Percentiles rank a stretch among this genome's conserved stretches.
Conservation (phyloP, 2,329 filamentous ascomycete genomes). For the Trichoderma atrobrunneum region DNA sequence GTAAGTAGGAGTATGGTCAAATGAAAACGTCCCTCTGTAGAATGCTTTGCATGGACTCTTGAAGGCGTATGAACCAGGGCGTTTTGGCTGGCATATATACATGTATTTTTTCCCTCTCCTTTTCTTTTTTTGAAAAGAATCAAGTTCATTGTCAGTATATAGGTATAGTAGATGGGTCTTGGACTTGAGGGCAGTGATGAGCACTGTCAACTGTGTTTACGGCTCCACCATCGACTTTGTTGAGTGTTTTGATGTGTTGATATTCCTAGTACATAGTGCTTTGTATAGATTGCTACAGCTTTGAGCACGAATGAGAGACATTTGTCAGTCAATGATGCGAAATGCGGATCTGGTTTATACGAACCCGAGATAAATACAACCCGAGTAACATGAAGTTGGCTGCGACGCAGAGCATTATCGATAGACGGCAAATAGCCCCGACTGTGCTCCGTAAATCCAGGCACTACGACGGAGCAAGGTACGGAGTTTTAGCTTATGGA, state of each 20-base stretch:
- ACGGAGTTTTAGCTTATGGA: not conserved
- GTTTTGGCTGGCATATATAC: conserved; percentile 22
- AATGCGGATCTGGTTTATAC: not conserved
- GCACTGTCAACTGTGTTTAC: not conserved
- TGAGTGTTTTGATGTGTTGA: not conserved
- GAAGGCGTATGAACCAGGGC: conserved; percentile 21
- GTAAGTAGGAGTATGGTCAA: not conserved
- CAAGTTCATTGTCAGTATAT: conserved; percentile 2
- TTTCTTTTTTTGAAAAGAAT: not conserved
- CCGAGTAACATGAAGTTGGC: not conserved
- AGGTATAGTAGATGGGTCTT: not conserved
- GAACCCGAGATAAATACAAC: not conserved
- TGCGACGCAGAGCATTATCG: not conserved
- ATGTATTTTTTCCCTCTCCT: not conserved
- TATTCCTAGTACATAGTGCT: not conserved
- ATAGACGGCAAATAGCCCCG: not conserved
- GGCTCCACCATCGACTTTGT: not conserved
- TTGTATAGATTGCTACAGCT: not conserved
- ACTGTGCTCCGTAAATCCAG: not conserved
- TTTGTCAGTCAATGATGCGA: not conserved
- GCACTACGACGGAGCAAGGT: not conserved
- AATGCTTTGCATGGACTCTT: conserved; percentile 6
- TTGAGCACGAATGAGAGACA: not conserved
- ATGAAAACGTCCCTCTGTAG: not conserved
- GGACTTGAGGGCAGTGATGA: not conserved